Percentiles rank a stretch among this genome's conserved stretches.
phyloP scores from a whole-genome alignment of 2,329 filamentous ascomycete species.

The Acephala macrosclerotiorum region DNA sequence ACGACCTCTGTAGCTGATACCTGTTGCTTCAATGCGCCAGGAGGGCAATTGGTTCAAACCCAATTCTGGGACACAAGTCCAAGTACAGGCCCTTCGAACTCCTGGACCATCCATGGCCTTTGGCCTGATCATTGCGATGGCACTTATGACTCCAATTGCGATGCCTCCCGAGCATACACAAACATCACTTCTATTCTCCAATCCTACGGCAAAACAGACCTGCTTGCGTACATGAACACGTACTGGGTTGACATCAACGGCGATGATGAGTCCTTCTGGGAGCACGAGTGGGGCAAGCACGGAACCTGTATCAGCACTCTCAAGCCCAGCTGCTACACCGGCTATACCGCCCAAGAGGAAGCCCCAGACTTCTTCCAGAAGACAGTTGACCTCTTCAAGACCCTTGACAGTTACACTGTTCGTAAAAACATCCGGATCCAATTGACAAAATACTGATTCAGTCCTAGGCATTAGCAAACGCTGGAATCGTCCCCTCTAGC shows the following conservation, averaged over 20 bases:
- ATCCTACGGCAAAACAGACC: constrained; percentile 58
- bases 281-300: constrained; percentile 80
- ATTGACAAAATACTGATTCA: constrained; percentile 60
- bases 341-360: constrained; percentile 67
- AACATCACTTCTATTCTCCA: constrained; percentile 70
- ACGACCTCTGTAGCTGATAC: constrained; percentile 64
- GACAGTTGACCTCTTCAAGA: constrained; percentile 71
- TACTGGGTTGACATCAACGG: constrained; percentile 59
- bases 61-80: constrained; percentile 81
- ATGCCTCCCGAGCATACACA: constrained; percentile 65
- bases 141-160: constrained; percentile 71
- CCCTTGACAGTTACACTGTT: constrained; percentile 68
- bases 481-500: constrained; percentile 62
- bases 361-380: constrained; percentile 74
- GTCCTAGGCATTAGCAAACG: constrained; percentile 61
- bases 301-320: constrained; percentile 76
- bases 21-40: constrained; percentile 79
- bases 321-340: constrained; percentile 68
- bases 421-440: constrained; percentile 17
- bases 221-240: constrained; percentile 71
- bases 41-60: constrained; percentile 75
- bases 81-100: constrained; percentile 48
- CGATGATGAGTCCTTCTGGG: constrained; percentile 66
- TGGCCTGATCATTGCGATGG: constrained; percentile 74
- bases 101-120: constrained; percentile 76